These are phyloP conservation scores for Pugionium cornutum DNA, from an alignment of 345 rosid genomes.

Conservation along the genomic window DNA sequence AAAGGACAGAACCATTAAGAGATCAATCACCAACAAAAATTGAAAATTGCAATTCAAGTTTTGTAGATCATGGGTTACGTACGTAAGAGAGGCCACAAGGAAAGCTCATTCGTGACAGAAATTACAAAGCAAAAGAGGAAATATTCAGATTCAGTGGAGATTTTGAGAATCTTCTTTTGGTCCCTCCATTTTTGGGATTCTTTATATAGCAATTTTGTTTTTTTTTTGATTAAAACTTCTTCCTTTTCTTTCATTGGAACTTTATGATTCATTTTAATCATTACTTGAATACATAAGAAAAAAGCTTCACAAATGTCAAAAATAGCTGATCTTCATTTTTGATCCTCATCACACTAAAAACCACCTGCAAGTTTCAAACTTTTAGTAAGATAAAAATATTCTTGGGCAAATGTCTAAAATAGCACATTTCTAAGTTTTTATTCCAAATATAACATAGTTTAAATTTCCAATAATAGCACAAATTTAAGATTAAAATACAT, in stretches of 20 bases:
- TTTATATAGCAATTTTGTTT: neutral
- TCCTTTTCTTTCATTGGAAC: slow-evolving; percentile 1
- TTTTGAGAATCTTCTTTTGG: slow-evolving; percentile 6
- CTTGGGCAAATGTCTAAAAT: too few relatives aligned
- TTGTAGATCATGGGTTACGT: slow-evolving; percentile 11
- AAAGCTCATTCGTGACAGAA: slow-evolving; percentile 1
- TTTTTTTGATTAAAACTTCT: neutral
- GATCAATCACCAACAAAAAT: too few relatives aligned
- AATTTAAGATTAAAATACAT: too few relatives aligned
- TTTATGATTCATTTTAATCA: slow-evolving; percentile 24
- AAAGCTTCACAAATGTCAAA: slow-evolving; percentile 29
- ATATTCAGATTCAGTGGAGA: neutral
- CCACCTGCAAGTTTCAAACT: neutral
- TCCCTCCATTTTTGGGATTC: neutral
- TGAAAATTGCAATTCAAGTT: neutral
- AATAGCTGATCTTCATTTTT: slow-evolving; percentile 24
- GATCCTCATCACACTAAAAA: slow-evolving; percentile 7
- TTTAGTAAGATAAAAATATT: too few relatives aligned
- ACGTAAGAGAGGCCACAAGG: slow-evolving; percentile 10
- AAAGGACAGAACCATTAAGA: too few relatives aligned
- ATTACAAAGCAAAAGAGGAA: neutral
- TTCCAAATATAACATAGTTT: too few relatives aligned
- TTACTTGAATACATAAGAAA: slow-evolving; percentile 6
- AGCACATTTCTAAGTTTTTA: too few relatives aligned
- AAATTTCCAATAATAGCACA: too few relatives aligned